Percentiles rank a stretch among this genome's conserved stretches.
These are phyloP conservation scores for Amanita rubescens DNA, from an alignment of 768 basidiomycete genomes.

Conservation along the genomic window DNA sequence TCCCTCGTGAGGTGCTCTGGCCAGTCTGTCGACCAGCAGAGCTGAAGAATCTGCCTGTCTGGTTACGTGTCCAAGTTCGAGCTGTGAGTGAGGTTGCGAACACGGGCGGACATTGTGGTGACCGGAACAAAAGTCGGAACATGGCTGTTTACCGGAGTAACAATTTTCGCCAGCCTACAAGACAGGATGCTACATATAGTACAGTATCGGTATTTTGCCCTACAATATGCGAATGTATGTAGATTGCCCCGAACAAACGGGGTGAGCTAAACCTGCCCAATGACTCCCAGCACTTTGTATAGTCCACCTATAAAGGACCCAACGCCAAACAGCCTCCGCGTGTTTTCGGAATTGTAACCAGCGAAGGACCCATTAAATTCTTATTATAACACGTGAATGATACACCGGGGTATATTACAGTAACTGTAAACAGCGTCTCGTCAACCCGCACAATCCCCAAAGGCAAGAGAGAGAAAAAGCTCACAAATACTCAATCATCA, in stretches of 20 bases:
- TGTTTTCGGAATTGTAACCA: too few relatives aligned
- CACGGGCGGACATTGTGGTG: not conserved
- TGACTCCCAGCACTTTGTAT: too few relatives aligned
- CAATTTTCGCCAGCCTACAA: too few relatives aligned
- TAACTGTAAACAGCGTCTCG: not conserved
- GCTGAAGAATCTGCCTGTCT: not conserved
- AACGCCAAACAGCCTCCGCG: too few relatives aligned
- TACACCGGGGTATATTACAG: not conserved
- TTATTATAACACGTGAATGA: not conserved
- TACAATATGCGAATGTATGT: too few relatives aligned
- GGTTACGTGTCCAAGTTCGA: not conserved
- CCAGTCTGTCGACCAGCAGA: not conserved
- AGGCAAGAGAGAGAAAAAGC: not conserved
- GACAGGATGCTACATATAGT: too few relatives aligned
- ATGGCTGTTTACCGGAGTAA: too few relatives aligned
- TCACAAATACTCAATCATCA: constrained; percentile 41
- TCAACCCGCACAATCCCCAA: too few relatives aligned
- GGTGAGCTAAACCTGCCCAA: too few relatives aligned
- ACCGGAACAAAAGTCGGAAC: not conserved
- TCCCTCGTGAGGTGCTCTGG: not conserved
- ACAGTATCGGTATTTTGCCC: too few relatives aligned
- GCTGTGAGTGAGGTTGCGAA: not conserved
- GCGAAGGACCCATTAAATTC: not conserved
- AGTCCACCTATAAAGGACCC: too few relatives aligned
- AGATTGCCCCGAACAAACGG: too few relatives aligned